phyloP scores from a whole-genome alignment of 306 rosid species.

The Coriaria nepalensis region DNA sequence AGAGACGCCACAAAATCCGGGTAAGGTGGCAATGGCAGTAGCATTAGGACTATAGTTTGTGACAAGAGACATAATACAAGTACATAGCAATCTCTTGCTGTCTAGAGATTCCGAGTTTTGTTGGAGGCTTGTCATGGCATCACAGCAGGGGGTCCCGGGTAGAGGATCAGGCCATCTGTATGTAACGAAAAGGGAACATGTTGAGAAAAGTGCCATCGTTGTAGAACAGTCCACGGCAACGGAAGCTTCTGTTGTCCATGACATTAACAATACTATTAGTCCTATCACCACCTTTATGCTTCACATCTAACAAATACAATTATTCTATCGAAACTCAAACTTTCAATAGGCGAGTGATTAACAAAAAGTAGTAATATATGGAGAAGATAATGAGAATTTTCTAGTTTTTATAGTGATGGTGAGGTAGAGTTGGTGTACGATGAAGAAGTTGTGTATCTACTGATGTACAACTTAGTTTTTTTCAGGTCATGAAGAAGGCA shows the following conservation, averaged over 20 bases:
- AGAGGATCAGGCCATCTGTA: slow-evolving; percentile 38
- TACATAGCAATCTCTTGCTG: slow-evolving; percentile 24
- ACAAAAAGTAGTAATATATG: too few relatives aligned
- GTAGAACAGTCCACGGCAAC: slow-evolving; percentile 31
- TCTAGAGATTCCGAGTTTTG: slow-evolving; percentile 13
- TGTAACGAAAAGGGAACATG: slow-evolving; percentile 34
- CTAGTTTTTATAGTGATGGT: slow-evolving; percentile 1
- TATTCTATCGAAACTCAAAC: background rate
- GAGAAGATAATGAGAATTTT: too few relatives aligned
- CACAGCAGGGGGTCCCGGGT: slow-evolving; percentile 40
- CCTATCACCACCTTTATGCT: slow-evolving; percentile 14
- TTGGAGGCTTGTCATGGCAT: slow-evolving; percentile 30
- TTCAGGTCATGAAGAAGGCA: too few relatives aligned
- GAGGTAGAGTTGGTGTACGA: slow-evolving; percentile 24
- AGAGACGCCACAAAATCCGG: background rate
- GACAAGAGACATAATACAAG: slow-evolving; percentile 36
- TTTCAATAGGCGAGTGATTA: background rate
- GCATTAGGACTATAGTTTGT: slow-evolving; percentile 26
- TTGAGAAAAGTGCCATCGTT: slow-evolving; percentile 22
- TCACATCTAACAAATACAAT: background rate
- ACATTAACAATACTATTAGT: slow-evolving; percentile 7
- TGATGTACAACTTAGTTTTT: too few relatives aligned
- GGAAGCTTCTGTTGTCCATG: slow-evolving; percentile 3
- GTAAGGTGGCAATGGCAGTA: slow-evolving; percentile 23
- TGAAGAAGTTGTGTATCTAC: slow-evolving; percentile 18